Conservation (phyloP, 2,329 filamentous ascomycete species). For the Botrytis galanthina region DNA sequence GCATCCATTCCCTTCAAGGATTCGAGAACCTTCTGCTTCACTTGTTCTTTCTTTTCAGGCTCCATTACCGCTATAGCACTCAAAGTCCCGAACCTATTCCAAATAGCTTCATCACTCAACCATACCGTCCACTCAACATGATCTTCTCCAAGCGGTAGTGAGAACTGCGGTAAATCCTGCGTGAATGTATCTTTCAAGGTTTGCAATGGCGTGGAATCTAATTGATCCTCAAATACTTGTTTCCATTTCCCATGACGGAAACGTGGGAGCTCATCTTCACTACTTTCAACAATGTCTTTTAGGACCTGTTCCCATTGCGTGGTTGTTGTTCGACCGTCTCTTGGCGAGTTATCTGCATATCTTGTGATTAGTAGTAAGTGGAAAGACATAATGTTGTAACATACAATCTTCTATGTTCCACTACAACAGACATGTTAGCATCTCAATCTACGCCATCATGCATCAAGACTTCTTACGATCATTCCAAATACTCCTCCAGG, state of each 20-base stretch:
- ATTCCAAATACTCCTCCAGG: slow-evolving; percentile 60
- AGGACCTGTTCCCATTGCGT: slow-evolving; percentile 61
- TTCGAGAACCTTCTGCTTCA: slow-evolving; percentile 52
- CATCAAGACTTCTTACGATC: slow-evolving; percentile 42
- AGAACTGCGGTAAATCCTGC: slow-evolving; percentile 50
- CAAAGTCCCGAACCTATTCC: slow-evolving; percentile 63
- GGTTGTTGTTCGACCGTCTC: slow-evolving; percentile 49
- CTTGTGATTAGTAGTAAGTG: slow-evolving; percentile 19
- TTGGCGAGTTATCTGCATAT: slow-evolving; percentile 60
- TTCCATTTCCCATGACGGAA: slow-evolving; percentile 67
- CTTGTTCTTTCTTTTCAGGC: slow-evolving; percentile 48
- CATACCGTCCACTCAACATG: slow-evolving; percentile 56
- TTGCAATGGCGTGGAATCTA: slow-evolving; percentile 51
- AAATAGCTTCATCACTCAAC: slow-evolving; percentile 58
- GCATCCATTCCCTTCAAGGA: slow-evolving; percentile 53
- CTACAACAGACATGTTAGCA: slow-evolving; percentile 12
- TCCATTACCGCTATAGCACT: slow-evolving; percentile 63
- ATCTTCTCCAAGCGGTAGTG: slow-evolving; percentile 58
- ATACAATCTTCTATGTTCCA: slow-evolving; percentile 74
- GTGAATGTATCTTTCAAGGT: slow-evolving; percentile 46
- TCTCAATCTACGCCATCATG: neutral
- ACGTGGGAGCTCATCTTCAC: slow-evolving; percentile 58
- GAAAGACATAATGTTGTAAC: slow-evolving; percentile 32
- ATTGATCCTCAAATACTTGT: slow-evolving; percentile 60
- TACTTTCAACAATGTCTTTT: slow-evolving; percentile 56